Evolutionary conservation across 768 basidiomycete genomes (phyloP), one percentile per base, ranked within the genome.

Genomic region (Floccularia luteovirens): DNA sequence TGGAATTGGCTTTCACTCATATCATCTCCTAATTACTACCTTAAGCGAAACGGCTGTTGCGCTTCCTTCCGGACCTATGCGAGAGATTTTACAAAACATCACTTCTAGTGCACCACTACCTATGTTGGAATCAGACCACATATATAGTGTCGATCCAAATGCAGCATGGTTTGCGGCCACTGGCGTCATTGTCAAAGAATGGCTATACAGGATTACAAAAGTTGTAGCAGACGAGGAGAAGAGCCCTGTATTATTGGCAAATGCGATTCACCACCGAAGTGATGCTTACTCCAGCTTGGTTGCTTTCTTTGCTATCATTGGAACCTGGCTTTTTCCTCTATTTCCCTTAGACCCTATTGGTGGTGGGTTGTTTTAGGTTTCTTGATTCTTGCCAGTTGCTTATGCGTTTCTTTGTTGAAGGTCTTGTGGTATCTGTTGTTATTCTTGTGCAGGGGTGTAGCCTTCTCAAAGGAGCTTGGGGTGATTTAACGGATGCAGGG

Each of bases 191-290:
- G 60, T 74, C 44, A 99, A 99, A 56, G 96, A 99, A 60, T 97
- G 85, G 82, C 59, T 99, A 10, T 98, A 94, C 61, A 70, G 92
- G 31, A 65, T 82, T 33, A 98, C 92, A 34, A 86, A 85, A 54
- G 76, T 73, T 40, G 93, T 99, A 22, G 96, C 94, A 8, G 79
- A 89, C 42, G 78, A 90, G 50, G 92, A 97, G 60, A 80, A 81
- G 51, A 90, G 86, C 52, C 88, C 90, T 3, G 96, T 99, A 0
- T 63, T 99, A 38, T 67, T 83, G 14, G 96, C 96, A n/a, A 99
- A 98, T 57, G 96, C 94, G 4, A 74, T 92, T 41, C 94, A 98
- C 58, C 96, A 99, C 62, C 77, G 96, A n/a, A 92, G 89, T 47
- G 96, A 99, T 58, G 91, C 90, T 4, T 90, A 92, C 54, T 92